A percentile compares a stretch with the other conserved stretches of the same genome.
phyloP scores from a whole-genome alignment of 2,329 filamentous ascomycete genomes.

The Aspergillus neoniger region DNA sequence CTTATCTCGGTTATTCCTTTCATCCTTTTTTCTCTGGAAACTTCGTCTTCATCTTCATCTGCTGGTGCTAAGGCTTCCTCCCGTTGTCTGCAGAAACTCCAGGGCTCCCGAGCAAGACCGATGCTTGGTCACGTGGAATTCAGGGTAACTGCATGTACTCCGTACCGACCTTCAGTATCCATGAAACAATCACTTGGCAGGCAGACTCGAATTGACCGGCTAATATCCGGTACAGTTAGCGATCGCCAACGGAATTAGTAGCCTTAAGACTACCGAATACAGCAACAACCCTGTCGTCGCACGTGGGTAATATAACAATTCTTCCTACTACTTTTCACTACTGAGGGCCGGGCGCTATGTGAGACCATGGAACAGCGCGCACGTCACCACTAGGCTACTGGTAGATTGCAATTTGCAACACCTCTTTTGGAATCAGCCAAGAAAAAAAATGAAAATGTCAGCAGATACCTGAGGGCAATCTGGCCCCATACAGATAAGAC shows the following conservation, averaged over 20 bases:
- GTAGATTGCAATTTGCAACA: neutral
- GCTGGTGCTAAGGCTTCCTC: constrained; percentile 9
- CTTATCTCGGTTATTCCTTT: constrained; percentile 7
- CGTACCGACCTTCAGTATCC: neutral
- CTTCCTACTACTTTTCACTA: neutral
- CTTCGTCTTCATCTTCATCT: neutral
- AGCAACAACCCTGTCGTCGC: neutral
- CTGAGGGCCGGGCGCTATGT: neutral
- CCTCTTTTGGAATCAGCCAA: neutral
- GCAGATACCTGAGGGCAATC: neutral
- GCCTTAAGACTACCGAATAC: neutral
- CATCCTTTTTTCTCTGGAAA: neutral
- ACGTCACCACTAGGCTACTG: neutral
- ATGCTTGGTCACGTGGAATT: neutral
- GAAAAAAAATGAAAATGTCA: neutral
- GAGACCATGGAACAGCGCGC: neutral
- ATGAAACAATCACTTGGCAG: constrained; percentile 1
- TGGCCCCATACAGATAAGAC: neutral
- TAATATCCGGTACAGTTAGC: neutral
- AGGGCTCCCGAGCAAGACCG: neutral
- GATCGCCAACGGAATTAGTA: neutral
- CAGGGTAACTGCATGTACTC: neutral
- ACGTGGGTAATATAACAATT: neutral
- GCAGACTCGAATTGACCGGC: neutral
- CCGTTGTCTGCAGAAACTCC: constrained; percentile 2